These are phyloP conservation scores for Hyaloscypha finlandica DNA, from an alignment of 495 filamentous ascomycete genomes.

Conservation along the genomic window DNA sequence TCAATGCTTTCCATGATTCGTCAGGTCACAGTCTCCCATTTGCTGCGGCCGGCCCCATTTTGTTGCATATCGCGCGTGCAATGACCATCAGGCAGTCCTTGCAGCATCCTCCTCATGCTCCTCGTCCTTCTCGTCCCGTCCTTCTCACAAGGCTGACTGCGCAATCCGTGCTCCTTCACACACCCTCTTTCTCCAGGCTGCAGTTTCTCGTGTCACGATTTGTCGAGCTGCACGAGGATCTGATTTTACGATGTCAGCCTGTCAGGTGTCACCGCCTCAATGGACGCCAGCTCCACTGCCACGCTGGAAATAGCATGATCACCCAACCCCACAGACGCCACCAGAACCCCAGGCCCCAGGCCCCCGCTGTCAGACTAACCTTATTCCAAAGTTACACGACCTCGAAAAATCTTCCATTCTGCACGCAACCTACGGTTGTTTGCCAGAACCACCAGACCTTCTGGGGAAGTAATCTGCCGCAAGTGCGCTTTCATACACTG, in stretches of 20 bases:
- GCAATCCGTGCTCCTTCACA: background rate
- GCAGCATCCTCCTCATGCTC: constrained; percentile 6
- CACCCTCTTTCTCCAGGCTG: background rate
- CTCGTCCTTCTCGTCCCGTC: no score
- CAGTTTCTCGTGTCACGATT: background rate
- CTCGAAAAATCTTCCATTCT: background rate
- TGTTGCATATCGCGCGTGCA: background rate
- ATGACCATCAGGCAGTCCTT: background rate
- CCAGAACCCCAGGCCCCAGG: background rate
- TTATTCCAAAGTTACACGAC: background rate
- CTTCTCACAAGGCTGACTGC: constrained; percentile 4
- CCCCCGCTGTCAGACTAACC: background rate
- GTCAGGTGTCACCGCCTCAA: background rate
- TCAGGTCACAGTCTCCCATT: background rate
- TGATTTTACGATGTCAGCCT: background rate
- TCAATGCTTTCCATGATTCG: background rate
- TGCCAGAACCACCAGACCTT: background rate
- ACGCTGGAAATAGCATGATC: constrained; percentile 1
- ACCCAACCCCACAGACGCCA: background rate
- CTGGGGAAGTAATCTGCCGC: background rate
- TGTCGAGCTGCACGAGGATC: background rate
- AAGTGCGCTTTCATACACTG: background rate
- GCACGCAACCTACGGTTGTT: background rate
- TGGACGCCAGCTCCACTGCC: background rate
- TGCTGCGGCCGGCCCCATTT: background rate